Conservation (phyloP, 352 stramenopile species). For the Phytophthora meadii region DNA sequence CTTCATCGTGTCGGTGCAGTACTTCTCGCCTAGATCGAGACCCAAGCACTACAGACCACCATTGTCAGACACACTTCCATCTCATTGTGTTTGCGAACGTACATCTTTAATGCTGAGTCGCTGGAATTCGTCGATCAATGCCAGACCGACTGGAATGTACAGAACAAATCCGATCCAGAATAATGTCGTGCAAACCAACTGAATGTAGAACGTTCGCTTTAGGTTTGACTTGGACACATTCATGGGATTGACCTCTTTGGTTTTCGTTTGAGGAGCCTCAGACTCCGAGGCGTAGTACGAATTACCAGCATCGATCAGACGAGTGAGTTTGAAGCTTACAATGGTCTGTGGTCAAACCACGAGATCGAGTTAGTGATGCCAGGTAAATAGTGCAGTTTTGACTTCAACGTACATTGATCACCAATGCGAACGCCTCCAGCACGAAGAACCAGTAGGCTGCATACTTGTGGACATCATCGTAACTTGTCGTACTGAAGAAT, state of each 20-base stretch:
- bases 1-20: slow-evolving; percentile 67
- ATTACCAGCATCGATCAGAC: slow-evolving; percentile 15
- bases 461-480: slow-evolving; percentile 63
- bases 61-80: neutral
- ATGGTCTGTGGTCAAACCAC: slow-evolving; percentile 31
- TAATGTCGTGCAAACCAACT: slow-evolving; percentile 43
- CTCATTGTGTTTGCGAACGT: neutral
- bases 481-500: slow-evolving; percentile 69
- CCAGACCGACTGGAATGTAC: slow-evolving; percentile 72
- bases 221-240: slow-evolving; percentile 31
- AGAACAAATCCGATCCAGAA: slow-evolving; percentile 77
- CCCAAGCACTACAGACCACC: slow-evolving; percentile 45
- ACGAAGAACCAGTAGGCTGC: slow-evolving; percentile 80
- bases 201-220: slow-evolving; percentile 45
- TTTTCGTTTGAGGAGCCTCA: neutral
- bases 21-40: slow-evolving; percentile 50
- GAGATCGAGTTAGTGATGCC: neutral
- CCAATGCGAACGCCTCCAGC: slow-evolving; percentile 61
- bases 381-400: neutral
- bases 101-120: slow-evolving; percentile 56
- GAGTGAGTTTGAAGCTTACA: slow-evolving; percentile 40
- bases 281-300: slow-evolving; percentile 17
- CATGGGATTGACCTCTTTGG: slow-evolving; percentile 13
- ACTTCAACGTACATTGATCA: slow-evolving; percentile 56
- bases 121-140: slow-evolving; percentile 48